Base-by-base conservation (phyloP, 2,329 filamentous ascomycete species). In the Mariannaea elegans region DNA sequence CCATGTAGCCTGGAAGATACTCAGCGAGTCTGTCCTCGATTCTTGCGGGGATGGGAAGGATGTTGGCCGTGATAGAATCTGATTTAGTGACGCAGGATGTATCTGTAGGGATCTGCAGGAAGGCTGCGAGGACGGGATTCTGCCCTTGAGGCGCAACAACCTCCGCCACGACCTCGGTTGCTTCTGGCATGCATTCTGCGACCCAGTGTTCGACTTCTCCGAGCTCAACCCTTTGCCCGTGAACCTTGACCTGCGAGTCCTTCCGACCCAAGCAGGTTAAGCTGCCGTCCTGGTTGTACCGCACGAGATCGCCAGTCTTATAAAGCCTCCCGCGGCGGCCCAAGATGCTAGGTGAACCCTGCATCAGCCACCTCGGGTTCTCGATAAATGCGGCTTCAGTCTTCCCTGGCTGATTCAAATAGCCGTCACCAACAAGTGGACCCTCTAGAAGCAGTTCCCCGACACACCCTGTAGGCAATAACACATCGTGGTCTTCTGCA, bases 271-370 rank as follows among this genome's bases (percentile, higher is more conserved):
- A 16, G 48, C 78, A 83, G 1, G 76, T 64, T 7, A 84, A 66
- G 12, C 70, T 69, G 2, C 79, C 78, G 48, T 81, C 75, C 0
- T 70, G 65, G 23, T 76, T 70, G 34, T 81, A 81, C 24, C 70
- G 71, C 1, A 72, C 81, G 8, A 84, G 69, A 62, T 84, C 82
- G 3, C 82, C 82, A 1, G 81, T 82, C 57, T 77, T 78, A 63
- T 82, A 84, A 3, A 79, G 54, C 4, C 71, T 41, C 13, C 55
- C 58, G 6, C 31, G 42, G 7, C 62, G 59, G 1, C 65, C 61
- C 7, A 34, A 8, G 2, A 16, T 14, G 4, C 39, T 41, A 13
- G 51, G 13, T 4, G 19, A 18, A 6, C 58, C 55, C 14, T 45
- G 31, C 4, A 54, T 31, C 2, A 63, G 18, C 81, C 80, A 84